Percentiles rank a stretch among this genome's conserved stretches.
phyloP scores from a whole-genome alignment of 2,329 filamentous ascomycete genomes.

The Cytospora leucostoma region DNA sequence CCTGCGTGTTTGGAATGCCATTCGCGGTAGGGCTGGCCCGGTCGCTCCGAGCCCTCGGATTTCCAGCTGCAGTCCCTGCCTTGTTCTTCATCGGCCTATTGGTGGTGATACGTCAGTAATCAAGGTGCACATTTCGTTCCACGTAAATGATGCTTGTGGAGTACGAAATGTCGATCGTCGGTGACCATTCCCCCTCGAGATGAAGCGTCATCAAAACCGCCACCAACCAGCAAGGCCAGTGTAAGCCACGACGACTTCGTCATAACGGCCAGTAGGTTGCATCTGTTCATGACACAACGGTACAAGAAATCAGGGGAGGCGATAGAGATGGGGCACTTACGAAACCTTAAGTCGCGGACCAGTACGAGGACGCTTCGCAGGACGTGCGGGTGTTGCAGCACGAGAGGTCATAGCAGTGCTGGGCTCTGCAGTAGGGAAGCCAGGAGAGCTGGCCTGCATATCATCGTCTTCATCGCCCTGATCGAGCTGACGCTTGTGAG shows the following conservation, averaged over 20 bases:
- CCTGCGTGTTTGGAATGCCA: conserved; percentile 55
- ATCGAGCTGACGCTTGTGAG: conserved; percentile 55
- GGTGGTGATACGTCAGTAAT: conserved; percentile 31
- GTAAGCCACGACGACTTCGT: neutral
- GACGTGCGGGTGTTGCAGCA: conserved; percentile 58
- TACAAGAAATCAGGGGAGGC: conserved; percentile 10
- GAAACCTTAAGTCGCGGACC: conserved; percentile 69
- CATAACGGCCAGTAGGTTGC: neutral
- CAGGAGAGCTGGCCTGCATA: conserved; percentile 52
- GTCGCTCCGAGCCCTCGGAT: conserved; percentile 66
- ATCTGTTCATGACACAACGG: conserved; percentile 4
- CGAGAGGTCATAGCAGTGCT: conserved; percentile 56
- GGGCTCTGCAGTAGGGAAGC: conserved; percentile 49
- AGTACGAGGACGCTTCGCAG: conserved; percentile 61
- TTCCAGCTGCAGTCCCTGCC: conserved; percentile 66
- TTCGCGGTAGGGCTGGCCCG: conserved; percentile 62
- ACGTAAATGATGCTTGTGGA: neutral
- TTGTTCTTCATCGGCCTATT: conserved; percentile 76
- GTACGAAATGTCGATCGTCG: neutral
- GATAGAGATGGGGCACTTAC: conserved; percentile 49
- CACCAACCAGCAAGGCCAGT: conserved; percentile 6
- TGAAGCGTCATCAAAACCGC: neutral
- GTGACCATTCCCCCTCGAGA: neutral
- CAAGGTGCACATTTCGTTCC: too few species aligned
- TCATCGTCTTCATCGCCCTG: conserved; percentile 53